phyloP scores from a whole-genome alignment of 2,329 filamentous ascomycete genomes.

The Fusarium ramigenum region DNA sequence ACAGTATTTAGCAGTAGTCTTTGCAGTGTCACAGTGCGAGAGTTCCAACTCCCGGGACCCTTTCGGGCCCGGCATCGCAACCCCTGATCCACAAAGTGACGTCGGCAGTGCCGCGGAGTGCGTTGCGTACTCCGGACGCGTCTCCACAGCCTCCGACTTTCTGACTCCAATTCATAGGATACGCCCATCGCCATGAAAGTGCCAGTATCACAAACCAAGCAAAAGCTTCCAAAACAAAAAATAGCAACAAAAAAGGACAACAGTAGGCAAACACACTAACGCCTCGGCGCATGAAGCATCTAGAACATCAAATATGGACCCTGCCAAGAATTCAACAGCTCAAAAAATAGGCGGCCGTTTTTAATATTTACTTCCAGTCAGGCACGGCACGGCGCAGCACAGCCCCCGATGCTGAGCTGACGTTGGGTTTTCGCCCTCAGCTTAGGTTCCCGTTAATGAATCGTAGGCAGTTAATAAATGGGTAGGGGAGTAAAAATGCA shows the following conservation, averaged over 20 bases:
- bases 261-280: background rate
- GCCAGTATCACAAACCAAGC: background rate
- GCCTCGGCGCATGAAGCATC: conserved; percentile 10
- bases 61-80: conserved; percentile 10
- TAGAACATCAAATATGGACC: conserved; percentile 16
- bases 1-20: background rate
- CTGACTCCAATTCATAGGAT: background rate
- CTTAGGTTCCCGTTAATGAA: background rate
- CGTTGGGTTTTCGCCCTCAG: conserved; percentile 39
- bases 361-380: background rate
- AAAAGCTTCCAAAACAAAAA: background rate
- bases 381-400: conserved; percentile 1
- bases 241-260: background rate
- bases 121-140: conserved; percentile 25
- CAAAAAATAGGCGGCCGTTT: conserved; percentile 15
- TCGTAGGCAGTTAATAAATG: background rate
- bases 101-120: conserved; percentile 33
- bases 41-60: background rate
- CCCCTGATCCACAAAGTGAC: conserved; percentile 37
- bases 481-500: background rate
- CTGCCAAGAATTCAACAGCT: conserved; percentile 17
- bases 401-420: conserved; percentile 41
- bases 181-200: background rate
- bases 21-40: background rate
- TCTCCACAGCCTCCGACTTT: conserved; percentile 27